A percentile compares a stretch with the other conserved stretches of the same genome.
phyloP scores from a whole-genome alignment of 352 stramenopile genomes.

The Phytophthora macrochlamydospora region DNA sequence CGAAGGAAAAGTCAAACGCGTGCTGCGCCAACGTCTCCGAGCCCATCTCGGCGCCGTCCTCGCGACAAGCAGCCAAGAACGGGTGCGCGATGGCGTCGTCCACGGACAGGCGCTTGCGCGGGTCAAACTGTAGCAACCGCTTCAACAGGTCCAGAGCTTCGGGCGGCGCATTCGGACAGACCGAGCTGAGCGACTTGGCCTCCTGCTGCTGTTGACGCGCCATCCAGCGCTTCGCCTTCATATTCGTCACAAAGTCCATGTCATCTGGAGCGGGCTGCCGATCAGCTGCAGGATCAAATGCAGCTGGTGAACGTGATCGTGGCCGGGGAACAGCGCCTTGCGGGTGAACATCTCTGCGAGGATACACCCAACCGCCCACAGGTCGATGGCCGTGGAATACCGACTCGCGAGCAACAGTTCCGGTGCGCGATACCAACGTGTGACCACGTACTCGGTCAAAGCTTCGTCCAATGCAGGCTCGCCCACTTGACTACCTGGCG shows the following conservation, averaged over 20 bases:
- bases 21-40: constrained; percentile 40
- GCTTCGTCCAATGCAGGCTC: constrained; percentile 51
- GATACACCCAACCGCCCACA: constrained; percentile 98
- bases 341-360: constrained; percentile 97
- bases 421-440: constrained; percentile 93
- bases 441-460: constrained; percentile 93
- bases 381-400: constrained; percentile 95
- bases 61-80: constrained; percentile 75
- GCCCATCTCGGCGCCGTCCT: constrained; percentile 46
- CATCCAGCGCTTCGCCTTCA: constrained; percentile 86
- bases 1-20: constrained; percentile 87
- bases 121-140: constrained; percentile 91
- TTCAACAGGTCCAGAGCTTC: constrained; percentile 87
- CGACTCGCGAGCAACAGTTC: constrained; percentile 94
- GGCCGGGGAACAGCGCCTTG: constrained; percentile 79
- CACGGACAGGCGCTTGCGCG: constrained; percentile 70
- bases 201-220: constrained; percentile 72
- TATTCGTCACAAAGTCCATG: constrained; percentile 84
- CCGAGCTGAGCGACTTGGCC: constrained; percentile 43
- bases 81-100: constrained; percentile 80
- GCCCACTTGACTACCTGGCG: constrained; percentile 40
- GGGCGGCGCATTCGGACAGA: constrained; percentile 62
- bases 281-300: constrained; percentile 87
- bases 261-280: constrained; percentile 61
- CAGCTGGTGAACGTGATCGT: constrained; percentile 90